Evolutionary conservation across 2,329 filamentous ascomycete genomes (phyloP).

Genomic region (Colletotrichum falcatum): DNA sequence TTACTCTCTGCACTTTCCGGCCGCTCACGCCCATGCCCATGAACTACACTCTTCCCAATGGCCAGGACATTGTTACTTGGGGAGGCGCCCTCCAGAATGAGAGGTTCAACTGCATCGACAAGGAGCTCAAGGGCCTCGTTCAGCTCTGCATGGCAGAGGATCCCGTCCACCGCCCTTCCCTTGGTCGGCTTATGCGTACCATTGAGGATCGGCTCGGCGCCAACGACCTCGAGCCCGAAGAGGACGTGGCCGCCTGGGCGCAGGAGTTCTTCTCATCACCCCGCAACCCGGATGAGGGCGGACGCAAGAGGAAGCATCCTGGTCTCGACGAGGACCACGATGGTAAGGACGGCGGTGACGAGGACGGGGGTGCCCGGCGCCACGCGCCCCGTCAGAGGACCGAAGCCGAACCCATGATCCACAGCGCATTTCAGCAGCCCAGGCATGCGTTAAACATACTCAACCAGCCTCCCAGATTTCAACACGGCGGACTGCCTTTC

Average conservation of each 20-base stretch:
- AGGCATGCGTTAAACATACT: neutral
- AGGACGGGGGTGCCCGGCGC: neutral
- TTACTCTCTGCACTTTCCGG: conserved; percentile 19
- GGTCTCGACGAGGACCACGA: too few species aligned
- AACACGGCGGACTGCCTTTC: neutral
- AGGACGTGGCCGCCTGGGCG: conserved; percentile 39
- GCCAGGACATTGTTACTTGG: conserved; percentile 20
- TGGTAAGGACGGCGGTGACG: neutral
- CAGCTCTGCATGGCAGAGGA: conserved; percentile 45
- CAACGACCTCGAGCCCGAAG: conserved; percentile 32
- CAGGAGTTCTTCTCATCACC: conserved; percentile 27
- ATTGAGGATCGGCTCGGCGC: conserved; percentile 42
- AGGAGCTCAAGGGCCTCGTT: conserved; percentile 43
- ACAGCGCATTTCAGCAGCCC: neutral
- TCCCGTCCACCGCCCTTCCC: conserved; percentile 45
- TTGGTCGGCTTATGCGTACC: conserved; percentile 42
- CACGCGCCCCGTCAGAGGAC: conserved; percentile 4
- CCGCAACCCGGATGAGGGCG: neutral
- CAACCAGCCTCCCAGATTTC: neutral
- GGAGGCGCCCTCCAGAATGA: conserved; percentile 29
- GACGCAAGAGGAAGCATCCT: neutral
- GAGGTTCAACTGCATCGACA: conserved; percentile 41
- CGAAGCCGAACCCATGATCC: neutral
- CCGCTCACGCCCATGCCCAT: neutral
- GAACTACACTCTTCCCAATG: neutral